These are phyloP conservation scores for Avena sativa DNA, from an alignment of 176 grass and related monocot species.

Conservation along the genomic window DNA sequence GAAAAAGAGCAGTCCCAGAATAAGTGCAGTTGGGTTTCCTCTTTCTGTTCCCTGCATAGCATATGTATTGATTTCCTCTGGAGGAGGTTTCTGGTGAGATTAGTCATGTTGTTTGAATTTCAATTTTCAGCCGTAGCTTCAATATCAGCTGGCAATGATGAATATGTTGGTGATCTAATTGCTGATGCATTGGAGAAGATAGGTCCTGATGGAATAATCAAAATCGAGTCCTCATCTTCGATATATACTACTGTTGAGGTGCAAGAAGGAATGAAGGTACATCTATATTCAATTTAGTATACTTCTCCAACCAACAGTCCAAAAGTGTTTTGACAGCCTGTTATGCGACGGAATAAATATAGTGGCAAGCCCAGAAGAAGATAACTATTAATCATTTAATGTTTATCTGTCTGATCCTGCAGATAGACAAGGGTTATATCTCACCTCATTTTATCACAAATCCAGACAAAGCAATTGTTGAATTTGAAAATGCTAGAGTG, in stretches of 20 bases:
- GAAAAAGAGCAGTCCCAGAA: too few relatives aligned
- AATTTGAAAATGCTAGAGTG: constrained; percentile 90
- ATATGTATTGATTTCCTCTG: too few relatives aligned
- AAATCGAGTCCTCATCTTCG: constrained; percentile 91
- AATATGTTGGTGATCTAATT: constrained; percentile 89
- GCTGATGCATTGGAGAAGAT: constrained; percentile 88
- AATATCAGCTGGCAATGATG: constrained; percentile 92
- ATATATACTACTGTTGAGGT: constrained; percentile 91
- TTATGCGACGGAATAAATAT: neutral
- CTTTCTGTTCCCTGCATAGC: too few relatives aligned
- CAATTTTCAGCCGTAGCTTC: constrained; percentile 75
- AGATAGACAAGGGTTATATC: constrained; percentile 92
- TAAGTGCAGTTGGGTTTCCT: too few relatives aligned
- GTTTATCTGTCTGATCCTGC: constrained; percentile 40
- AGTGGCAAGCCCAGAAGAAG: constrained; percentile 1
- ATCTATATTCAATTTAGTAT: constrained; percentile 33
- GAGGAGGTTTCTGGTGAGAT: too few relatives aligned
- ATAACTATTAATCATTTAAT: constrained; percentile 15
- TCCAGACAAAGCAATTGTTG: constrained; percentile 84
- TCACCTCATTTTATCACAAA: constrained; percentile 98
- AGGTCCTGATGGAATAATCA: constrained; percentile 90
- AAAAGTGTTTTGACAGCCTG: neutral
- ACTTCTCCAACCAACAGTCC: neutral
- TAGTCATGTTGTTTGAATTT: constrained; percentile 5
- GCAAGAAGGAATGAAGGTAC: constrained; percentile 98